A percentile compares a stretch with the other conserved stretches of the same genome.
Evolutionary conservation across 805 yeast species (phyloP).

Genomic region (Saitoella complicata): DNA sequence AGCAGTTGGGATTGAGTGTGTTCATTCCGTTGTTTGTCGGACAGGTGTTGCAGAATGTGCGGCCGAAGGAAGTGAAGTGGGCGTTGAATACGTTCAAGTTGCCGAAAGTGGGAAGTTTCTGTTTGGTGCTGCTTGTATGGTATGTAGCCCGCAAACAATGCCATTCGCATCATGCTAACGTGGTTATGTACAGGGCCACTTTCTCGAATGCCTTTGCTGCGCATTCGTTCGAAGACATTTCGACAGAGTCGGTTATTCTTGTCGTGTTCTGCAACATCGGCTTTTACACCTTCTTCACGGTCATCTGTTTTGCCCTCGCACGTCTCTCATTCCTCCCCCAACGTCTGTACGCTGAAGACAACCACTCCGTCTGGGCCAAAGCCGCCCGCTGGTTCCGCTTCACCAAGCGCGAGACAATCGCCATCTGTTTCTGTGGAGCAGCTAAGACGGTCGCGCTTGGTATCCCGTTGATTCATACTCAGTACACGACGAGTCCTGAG

Average conservation of each 20-base stretch:
- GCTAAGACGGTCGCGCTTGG: constrained; percentile 91
- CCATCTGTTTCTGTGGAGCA: constrained; percentile 76
- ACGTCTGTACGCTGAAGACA: constrained; percentile 10
- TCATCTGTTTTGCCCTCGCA: constrained; percentile 40
- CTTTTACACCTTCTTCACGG: constrained; percentile 60
- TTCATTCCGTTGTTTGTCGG: constrained; percentile 83
- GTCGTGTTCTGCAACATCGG: constrained; percentile 73
- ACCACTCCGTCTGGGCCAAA: constrained; percentile 11
- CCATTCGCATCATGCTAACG: constrained; percentile 52
- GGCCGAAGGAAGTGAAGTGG: constrained; percentile 51
- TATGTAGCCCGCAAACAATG: no score
- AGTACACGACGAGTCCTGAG: constrained; percentile 43
- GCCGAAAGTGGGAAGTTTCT: constrained; percentile 61
- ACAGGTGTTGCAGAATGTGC: constrained; percentile 56
- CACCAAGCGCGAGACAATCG: constrained; percentile 52
- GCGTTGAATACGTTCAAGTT: constrained; percentile 39
- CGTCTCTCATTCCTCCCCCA: constrained; percentile 39
- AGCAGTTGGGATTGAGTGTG: constrained; percentile 69
- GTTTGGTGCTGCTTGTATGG: constrained; percentile 64
- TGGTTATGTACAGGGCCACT: constrained; percentile 4
- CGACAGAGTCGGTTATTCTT: constrained; percentile 54
- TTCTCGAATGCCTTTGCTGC: constrained; percentile 51
- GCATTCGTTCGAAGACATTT: constrained; percentile 54
- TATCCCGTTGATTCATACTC: constrained; percentile 65
- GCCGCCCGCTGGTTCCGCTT: constrained; percentile 35